Base-by-base conservation (phyloP, 768 basidiomycete species). In the Tulasnella sp. region DNA sequence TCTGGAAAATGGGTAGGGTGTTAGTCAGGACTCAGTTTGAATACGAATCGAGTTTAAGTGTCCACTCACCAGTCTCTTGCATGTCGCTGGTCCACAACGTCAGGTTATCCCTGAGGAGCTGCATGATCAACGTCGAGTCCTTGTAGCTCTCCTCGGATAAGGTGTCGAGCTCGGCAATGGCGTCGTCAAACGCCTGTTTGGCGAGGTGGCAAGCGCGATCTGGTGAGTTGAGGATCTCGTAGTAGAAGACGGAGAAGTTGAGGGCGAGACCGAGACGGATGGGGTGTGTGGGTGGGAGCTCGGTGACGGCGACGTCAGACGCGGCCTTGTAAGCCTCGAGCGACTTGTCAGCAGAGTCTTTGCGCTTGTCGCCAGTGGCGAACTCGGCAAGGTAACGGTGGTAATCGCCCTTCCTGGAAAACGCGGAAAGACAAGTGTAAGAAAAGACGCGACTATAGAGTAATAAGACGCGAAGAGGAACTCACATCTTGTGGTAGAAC, bases 161-260 rank as follows among this genome's bases (percentile, higher is more conserved):
- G 51, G 76, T 77, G 72, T 77, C 80, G 68, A 87, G 74, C 68
- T 84, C 82, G 61, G 80, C 76, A 58, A 94, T 83, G 4, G 90
- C 91, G 66, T 91, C 88, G 71, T 94, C 91, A 70, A 94, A 91
- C 3, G 90, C 91, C 68, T 88, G 86, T 73, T 93, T 93, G 52
- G 88, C 90, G 61, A 93, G 77, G 69, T 87, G 86, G 70, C 88
- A 91, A 30, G 90, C 90, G 63, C 86, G 78, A 68, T 89, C 86
- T 24, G 91, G 88, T 68, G 85, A 86, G 71, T 84, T 83, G 64
- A 82, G 78, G 67, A 92, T 88, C 70, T 93, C 85, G 70, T 90
- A 90, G 71, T 87, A 92, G 76, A 88, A 94, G 52, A 94, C 91
- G n/a, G 88, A 85, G 73, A 94, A 92, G 75, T 93, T 94, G 67